A percentile compares a stretch with the other conserved stretches of the same genome.
Conservation (phyloP, 2,329 filamentous ascomycete species). For the Coniochaeta sp. region DNA sequence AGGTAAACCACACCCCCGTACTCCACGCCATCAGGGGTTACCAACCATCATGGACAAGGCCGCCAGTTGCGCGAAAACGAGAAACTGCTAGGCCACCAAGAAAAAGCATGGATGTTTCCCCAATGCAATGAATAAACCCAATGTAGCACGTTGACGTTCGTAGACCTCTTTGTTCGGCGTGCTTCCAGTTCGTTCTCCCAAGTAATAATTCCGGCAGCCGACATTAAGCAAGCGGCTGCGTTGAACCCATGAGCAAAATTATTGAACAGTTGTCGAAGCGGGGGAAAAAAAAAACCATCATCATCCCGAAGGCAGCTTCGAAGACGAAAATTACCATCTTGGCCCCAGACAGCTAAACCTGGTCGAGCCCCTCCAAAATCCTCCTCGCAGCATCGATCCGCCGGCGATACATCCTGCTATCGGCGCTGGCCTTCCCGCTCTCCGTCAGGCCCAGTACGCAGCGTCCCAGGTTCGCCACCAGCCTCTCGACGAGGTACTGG, state of each 20-base stretch:
- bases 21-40: neutral
- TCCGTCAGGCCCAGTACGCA: conserved; percentile 54
- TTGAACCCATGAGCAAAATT: neutral
- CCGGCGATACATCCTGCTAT: conserved; percentile 59
- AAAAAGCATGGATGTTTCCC: neutral
- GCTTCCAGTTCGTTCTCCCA: neutral
- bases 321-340: neutral
- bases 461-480: conserved; percentile 52
- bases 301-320: too few species aligned
- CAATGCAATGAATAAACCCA: neutral
- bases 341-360: neutral
- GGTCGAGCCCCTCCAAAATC: conserved; percentile 64
- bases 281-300: too few species aligned
- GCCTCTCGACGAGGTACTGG: conserved; percentile 50
- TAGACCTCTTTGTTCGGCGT: neutral
- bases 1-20: neutral
- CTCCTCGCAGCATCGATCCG: conserved; percentile 68
- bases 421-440: conserved; percentile 43
- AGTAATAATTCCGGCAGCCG: neutral
- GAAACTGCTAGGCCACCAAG: neutral
- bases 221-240: neutral
- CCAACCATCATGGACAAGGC: neutral
- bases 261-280: neutral
- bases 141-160: neutral
- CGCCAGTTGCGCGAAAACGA: too few species aligned